Conservation (phyloP, 176 grass and related monocot species). For the Paspalum vaginatum region DNA sequence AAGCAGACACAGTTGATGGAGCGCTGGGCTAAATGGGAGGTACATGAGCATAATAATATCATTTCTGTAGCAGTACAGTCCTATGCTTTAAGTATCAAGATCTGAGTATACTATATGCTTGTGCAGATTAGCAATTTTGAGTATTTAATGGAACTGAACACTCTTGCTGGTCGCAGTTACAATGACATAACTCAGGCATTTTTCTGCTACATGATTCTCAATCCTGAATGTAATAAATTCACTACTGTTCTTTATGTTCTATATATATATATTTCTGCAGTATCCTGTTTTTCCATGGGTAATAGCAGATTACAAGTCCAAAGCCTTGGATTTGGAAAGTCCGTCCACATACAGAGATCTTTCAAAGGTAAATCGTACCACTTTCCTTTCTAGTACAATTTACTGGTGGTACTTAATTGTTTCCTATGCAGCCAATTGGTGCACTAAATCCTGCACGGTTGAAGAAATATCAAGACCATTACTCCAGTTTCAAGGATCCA, state of each 20-base stretch:
- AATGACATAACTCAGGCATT: conserved; percentile 83
- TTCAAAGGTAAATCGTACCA: conserved; percentile 57
- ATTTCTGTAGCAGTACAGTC: not conserved
- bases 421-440: conserved; percentile 87
- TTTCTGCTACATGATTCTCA: conserved; percentile 38
- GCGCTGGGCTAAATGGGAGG: conserved; percentile 95
- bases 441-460: conserved; percentile 87
- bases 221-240: conserved; percentile 32
- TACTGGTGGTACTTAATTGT: conserved; percentile 31
- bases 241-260: conserved; percentile 23
- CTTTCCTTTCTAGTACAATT: conserved; percentile 28
- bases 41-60: conserved; percentile 46
- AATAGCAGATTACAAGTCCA: conserved; percentile 81
- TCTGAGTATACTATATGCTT: conserved; percentile 39
- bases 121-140: conserved; percentile 98
- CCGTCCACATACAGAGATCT: conserved; percentile 84
- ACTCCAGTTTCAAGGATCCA: conserved; percentile 82
- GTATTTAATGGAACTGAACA: conserved; percentile 99
- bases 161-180: conserved; percentile 93
- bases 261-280: conserved; percentile 49
- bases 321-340: conserved; percentile 74
- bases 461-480: conserved; percentile 89
- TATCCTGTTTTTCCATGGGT: conserved; percentile 99
- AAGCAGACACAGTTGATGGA: conserved; percentile 87
- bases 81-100: conserved; percentile 28